Evolutionary conservation across 805 yeast genomes (phyloP).

Genomic region (Wickerhamomyces canadensis): DNA sequence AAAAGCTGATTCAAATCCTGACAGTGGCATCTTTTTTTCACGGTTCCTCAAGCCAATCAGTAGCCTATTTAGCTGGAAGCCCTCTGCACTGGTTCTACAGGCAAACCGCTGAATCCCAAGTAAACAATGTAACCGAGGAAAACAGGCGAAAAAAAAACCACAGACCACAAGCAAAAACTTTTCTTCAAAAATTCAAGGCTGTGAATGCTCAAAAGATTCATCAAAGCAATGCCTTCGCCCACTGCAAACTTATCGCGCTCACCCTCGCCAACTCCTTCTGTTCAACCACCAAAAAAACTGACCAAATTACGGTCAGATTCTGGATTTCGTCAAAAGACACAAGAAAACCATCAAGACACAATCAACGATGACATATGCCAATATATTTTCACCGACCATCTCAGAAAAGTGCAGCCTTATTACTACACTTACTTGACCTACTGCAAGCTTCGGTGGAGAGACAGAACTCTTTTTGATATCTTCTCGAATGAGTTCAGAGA

Average conservation of each 20-base stretch:
- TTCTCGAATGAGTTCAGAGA: conserved; percentile 85
- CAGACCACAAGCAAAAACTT: too few species aligned
- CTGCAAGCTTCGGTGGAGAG: conserved; percentile 90
- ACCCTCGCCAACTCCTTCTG: not conserved
- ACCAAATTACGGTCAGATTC: conserved; percentile 16
- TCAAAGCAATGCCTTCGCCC: not conserved
- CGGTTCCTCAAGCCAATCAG: too few species aligned
- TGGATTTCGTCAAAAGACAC: conserved; percentile 18
- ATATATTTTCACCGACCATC: conserved; percentile 44
- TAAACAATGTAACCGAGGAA: too few species aligned
- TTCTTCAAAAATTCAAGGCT: too few species aligned
- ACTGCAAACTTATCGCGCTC: not conserved
- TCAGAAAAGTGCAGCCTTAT: conserved; percentile 79
- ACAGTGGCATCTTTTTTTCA: too few species aligned
- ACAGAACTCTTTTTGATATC: conserved; percentile 71
- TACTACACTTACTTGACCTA: conserved; percentile 82
- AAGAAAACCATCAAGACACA: conserved; percentile 14
- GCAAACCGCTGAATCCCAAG: too few species aligned
- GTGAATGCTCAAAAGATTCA: not conserved
- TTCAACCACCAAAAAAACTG: conserved; percentile 8
- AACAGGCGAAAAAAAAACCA: too few species aligned
- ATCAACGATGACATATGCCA: conserved; percentile 39
- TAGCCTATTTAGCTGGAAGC: too few species aligned
- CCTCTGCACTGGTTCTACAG: too few species aligned
- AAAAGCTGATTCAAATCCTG: too few species aligned